Conservation (phyloP, 768 basidiomycete species). For the Mycena maculata region DNA sequence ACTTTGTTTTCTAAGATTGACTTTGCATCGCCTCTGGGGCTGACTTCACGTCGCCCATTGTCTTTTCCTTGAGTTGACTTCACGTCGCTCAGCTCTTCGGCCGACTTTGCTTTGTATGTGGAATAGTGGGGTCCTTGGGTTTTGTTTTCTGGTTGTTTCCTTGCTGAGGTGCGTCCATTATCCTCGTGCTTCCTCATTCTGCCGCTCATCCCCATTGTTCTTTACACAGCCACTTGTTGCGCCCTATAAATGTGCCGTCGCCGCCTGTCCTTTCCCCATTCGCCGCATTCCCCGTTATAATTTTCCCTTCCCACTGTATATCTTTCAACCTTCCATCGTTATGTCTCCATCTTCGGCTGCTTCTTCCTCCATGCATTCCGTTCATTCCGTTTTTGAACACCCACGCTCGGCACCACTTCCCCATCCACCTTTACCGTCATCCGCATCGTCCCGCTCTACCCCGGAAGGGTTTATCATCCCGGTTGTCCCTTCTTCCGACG, state of each 20-base stretch:
- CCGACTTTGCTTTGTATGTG: no score
- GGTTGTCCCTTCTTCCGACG: neutral
- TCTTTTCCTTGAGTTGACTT: no score
- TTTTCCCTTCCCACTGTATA: neutral
- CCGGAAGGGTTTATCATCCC: neutral
- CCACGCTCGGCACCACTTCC: neutral
- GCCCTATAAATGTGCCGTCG: neutral
- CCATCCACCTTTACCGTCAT: neutral
- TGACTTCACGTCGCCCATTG: no score
- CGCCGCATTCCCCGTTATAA: neutral
- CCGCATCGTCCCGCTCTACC: neutral
- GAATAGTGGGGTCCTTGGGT: no score
- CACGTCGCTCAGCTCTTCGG: no score
- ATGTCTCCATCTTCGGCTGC: neutral
- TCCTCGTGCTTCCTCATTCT: no score
- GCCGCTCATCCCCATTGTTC: neutral
- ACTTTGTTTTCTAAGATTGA: no score
- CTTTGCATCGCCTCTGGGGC: no score
- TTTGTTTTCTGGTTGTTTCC: no score
- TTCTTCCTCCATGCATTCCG: neutral
- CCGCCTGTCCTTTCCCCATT: neutral
- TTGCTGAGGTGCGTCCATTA: no score
- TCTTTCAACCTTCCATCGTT: neutral
- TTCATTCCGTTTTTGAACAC: neutral
- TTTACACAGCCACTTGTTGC: neutral